A percentile compares a stretch with the other conserved stretches of the same genome.
Evolutionary conservation across 2,329 filamentous ascomycete species (phyloP).

Genomic region (Thermomyces lanuginosus): DNA sequence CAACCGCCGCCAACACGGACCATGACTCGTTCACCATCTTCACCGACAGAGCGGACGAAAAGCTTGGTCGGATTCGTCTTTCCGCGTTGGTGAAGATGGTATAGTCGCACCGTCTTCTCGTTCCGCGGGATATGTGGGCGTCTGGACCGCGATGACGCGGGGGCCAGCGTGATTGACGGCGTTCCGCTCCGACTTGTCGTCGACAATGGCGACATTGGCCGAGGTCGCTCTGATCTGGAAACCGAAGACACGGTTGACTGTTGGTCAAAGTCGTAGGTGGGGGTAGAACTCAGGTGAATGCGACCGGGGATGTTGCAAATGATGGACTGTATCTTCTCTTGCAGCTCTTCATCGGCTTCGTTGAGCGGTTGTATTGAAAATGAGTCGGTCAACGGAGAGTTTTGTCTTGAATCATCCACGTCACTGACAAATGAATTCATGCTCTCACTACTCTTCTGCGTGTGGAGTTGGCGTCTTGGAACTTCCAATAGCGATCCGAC

Average conservation of each 20-base stretch:
- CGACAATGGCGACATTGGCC: constrained; percentile 18
- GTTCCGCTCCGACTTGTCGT: constrained; percentile 35
- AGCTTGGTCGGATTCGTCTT: constrained; percentile 84
- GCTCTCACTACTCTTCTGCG: constrained; percentile 6
- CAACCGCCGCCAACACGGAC: constrained; percentile 96
- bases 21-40: constrained; percentile 85
- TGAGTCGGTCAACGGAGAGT: constrained; percentile 13
- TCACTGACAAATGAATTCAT: constrained; percentile 5
- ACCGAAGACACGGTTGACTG: constrained; percentile 18
- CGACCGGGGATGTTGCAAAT: constrained; percentile 61
- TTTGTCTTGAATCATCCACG: constrained; percentile 5
- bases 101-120: constrained; percentile 68
- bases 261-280: constrained; percentile 21
- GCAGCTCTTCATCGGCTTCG: constrained; percentile 49
- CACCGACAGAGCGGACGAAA: constrained; percentile 82
- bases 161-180: constrained; percentile 49
- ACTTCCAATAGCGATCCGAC: constrained; percentile 4
- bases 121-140: constrained; percentile 18
- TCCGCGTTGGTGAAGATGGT: constrained; percentile 72
- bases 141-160: constrained; percentile 36
- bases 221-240: constrained; percentile 27
- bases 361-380: constrained; percentile 28
- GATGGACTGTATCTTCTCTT: constrained; percentile 65
- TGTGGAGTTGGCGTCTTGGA: constrained; percentile 4
- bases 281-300: constrained; percentile 51